These are phyloP conservation scores for Arabis alpina DNA, from an alignment of 345 rosid genomes.

Conservation along the genomic window DNA sequence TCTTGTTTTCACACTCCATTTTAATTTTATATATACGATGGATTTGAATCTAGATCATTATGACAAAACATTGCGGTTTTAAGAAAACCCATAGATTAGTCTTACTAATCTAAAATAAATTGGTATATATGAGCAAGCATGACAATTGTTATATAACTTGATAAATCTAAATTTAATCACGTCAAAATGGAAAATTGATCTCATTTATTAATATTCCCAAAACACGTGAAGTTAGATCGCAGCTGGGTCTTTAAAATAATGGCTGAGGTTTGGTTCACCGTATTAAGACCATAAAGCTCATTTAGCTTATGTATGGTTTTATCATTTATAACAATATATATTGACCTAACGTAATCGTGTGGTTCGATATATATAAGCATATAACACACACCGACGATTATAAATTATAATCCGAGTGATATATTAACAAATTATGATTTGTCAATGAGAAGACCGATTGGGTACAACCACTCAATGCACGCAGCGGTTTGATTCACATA, in stretches of 20 bases:
- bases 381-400: slow-evolving; percentile 20
- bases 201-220: slow-evolving; percentile 5
- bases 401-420: neutral
- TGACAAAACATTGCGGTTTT: neutral
- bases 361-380: neutral
- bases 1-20: too few species aligned
- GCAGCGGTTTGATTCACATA: slow-evolving; percentile 9
- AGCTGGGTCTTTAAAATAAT: slow-evolving; percentile 39
- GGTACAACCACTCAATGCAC: slow-evolving; percentile 36
- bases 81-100: neutral
- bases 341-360: slow-evolving; percentile 18
- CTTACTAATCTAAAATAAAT: neutral
- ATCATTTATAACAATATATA: neutral
- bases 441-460: slow-evolving; percentile 10
- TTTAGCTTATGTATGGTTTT: slow-evolving; percentile 5
- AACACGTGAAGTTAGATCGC: slow-evolving; percentile 34
- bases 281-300: slow-evolving; percentile 29
- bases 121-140: neutral
- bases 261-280: slow-evolving; percentile 33
- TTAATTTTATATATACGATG: neutral
- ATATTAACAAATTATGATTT: neutral
- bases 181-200: neutral
- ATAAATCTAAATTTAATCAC: neutral
- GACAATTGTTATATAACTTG: neutral
- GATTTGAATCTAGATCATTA: neutral